Base-by-base conservation (phyloP, 2,329 filamentous ascomycete species). In the Penicillium sp. region DNA sequence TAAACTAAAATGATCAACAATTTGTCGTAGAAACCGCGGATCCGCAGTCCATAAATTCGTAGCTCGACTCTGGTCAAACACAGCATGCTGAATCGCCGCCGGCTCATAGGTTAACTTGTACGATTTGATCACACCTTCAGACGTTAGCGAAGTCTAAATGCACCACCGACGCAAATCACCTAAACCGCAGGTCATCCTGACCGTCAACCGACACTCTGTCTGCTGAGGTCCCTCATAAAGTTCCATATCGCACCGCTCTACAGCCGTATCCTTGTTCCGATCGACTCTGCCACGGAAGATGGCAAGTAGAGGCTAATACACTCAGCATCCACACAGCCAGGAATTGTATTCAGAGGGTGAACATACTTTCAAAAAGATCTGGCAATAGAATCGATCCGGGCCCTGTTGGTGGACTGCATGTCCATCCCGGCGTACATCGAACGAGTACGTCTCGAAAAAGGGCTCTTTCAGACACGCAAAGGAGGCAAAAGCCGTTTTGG, bases 101-200 rank as follows among this genome's bases (percentile, higher is more conserved):
- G 76, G 67, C 55, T 82, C 79, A 50, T 82, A 82, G 0, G 74
- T 80, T 39, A 82, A 64, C 44, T 74, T 77, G 57, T 80, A 82
- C 2, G 75, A 80, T 57, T 80, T 82, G 20, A 78, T 75, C 31
- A 82, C 75, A 3, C 78, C 77, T 70, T 50, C 7, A 22, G 40
- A 8, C 41, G 35, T 50, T 37, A 43, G 37, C 26, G 9, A 26
- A 22, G 7, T 23, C 12, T 3, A 29, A 18, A 6, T 12, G 25
- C 6, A 17, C 2, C n/a, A 2, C 6, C 16, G 6, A 16, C 20
- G 17, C 13, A 22, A 42, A 49, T 31, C 57, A 74, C 74, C 75
- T 48, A 79, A 74, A 36, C 73, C 76, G 60, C 76, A 80, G 11
- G 79, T 67, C 71, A 82, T 77, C 50, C 73, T 74, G 28, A 82